Evolutionary conservation across 2,329 filamentous ascomycete genomes (phyloP).

Genomic region (Sclerotinia borealis): DNA sequence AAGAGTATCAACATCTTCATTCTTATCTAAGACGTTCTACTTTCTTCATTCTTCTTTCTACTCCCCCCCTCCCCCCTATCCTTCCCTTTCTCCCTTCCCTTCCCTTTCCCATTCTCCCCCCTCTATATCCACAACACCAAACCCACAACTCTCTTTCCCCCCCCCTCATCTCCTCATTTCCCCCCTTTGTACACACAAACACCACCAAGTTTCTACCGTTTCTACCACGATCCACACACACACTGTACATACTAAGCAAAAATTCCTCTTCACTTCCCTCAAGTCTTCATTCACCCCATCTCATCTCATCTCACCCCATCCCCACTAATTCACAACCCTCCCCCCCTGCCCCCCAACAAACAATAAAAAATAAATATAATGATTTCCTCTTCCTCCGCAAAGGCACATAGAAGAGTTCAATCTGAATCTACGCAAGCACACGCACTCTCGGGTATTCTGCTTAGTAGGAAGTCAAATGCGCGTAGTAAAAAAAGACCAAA

Average conservation of each 20-base stretch:
- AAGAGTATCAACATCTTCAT: no score
- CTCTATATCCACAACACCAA: no score
- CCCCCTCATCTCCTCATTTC: not conserved
- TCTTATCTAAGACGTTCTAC: no score
- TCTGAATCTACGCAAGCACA: slow-evolving; percentile 1
- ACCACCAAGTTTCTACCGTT: not conserved
- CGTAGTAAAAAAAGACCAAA: not conserved
- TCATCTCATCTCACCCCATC: no score
- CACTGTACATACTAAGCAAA: not conserved
- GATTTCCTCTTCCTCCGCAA: not conserved
- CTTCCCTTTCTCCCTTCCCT: not conserved
- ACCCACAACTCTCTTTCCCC: not conserved
- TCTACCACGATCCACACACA: no score
- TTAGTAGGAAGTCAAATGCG: not conserved
- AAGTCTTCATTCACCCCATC: not conserved
- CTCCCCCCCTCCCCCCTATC: not conserved
- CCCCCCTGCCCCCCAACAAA: not conserved
- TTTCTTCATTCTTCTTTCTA: not conserved
- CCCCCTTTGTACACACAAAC: no score
- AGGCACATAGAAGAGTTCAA: not conserved
- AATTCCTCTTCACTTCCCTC: not conserved
- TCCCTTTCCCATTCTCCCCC: not conserved
- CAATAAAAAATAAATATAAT: slow-evolving; percentile 2
- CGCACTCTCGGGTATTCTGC: slow-evolving; percentile 10
- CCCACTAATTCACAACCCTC: not conserved